Base-by-base conservation (phyloP, 192 early-diverging fungal species). In the Funneliformis geosporum region DNA sequence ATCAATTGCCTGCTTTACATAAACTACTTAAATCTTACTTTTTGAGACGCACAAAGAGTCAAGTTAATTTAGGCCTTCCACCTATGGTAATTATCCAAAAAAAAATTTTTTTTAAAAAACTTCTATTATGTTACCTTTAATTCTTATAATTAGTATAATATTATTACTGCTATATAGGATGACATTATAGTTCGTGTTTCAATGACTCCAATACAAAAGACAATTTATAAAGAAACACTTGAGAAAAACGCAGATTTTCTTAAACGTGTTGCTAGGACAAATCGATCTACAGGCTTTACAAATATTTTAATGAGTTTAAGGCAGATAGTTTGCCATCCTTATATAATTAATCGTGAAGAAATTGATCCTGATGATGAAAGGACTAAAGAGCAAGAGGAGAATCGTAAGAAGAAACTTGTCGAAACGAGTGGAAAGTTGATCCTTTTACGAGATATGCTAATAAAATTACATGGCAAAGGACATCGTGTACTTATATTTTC, bases 401-500 rank as follows among this genome's bases (percentile, higher is more conserved):
- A 80, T 21, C 80, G 84, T 12, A 85, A 90, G 23, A 82, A 87
- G 28, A 83, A 82, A 28, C 76, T 94, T n/a, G 89, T 95, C 47
- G 90, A 90, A 33, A 80, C 90, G 2, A 86, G 90, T 69, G 92
- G 84, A 12, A 94, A 95, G 77, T 78, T 95, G 38, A 75, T 84
- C 38, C 76, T 95, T 1, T 83, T 95, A 9, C 82, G 91, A 67
- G 84, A 84, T 55, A 93, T 95, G 91, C 75, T 94, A 2, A 85
- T 84, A 0, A 91, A 93, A 78, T 75, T 95, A 33, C 86, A 90
- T 62, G 84, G 77, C 18, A 73, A 84, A 11, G 87, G 90, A 1
- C 87, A 93, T 82, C 85, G 91, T 18, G 86, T 97, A 0, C 81
- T 98, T 6, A 81, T 98, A 28, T 98, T 98, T 79, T 91, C 90